A percentile compares a stretch with the other conserved stretches of the same genome.
phyloP scores from a whole-genome alignment of 78 protist genomes.

The Andalucia godoyi region DNA sequence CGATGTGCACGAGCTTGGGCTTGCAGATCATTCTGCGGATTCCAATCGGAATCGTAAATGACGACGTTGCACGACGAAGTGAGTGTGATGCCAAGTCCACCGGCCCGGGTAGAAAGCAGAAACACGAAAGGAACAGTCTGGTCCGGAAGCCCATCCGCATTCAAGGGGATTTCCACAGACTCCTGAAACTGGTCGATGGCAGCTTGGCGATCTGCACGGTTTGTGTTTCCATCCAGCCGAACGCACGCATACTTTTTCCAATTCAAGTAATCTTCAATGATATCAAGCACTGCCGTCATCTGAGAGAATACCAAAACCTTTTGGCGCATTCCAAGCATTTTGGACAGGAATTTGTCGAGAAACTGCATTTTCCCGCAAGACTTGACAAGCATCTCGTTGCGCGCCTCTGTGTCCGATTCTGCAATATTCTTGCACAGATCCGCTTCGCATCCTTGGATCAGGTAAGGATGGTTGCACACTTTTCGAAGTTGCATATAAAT shows the following conservation, averaged over 20 bases:
- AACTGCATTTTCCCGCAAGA: slow-evolving; percentile 82
- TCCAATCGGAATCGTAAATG: slow-evolving; percentile 96
- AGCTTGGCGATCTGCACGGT: slow-evolving; percentile 69
- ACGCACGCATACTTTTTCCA: slow-evolving; percentile 32
- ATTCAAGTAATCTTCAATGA: slow-evolving; percentile 70
- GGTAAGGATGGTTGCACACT: slow-evolving; percentile 87
- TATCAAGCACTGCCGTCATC: slow-evolving; percentile 75
- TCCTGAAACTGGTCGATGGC: slow-evolving; percentile 73
- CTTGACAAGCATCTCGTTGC: slow-evolving; percentile 4
- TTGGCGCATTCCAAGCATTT: slow-evolving; percentile 54
- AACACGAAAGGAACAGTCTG: slow-evolving; percentile 65
- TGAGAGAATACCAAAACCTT: slow-evolving; percentile 90
- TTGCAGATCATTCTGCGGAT: slow-evolving; percentile 94
- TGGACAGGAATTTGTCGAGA: slow-evolving; percentile 78
- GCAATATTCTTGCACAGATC: neutral
- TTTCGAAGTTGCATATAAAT: slow-evolving; percentile 91
- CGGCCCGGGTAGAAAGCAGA: slow-evolving; percentile 90
- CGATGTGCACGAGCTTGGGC: slow-evolving; percentile 74
- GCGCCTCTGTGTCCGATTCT: neutral
- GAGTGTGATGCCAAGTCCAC: slow-evolving; percentile 95
- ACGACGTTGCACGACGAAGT: slow-evolving; percentile 92
- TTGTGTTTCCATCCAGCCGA: slow-evolving; percentile 70
- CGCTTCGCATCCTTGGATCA: slow-evolving; percentile 54
- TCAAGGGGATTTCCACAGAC: neutral
- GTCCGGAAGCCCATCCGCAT: neutral